Evolutionary conservation across 1,139 yeast genomes (phyloP), one percentile per base, ranked within the genome.

Genomic region (Yamadazyma siamensis): DNA sequence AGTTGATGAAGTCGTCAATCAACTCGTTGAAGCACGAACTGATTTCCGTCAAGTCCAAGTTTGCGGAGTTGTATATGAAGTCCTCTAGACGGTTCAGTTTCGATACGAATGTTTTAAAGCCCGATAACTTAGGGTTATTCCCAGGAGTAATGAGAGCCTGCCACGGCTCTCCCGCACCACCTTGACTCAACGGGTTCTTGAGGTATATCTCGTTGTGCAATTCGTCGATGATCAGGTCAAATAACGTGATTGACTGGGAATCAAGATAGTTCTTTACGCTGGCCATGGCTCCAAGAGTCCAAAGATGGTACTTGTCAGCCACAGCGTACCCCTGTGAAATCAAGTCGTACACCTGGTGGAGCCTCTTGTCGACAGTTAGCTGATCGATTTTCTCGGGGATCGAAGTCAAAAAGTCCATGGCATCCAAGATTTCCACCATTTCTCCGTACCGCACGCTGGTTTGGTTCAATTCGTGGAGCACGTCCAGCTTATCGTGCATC

Each of bases 151-250:
- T 36, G n/a, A 41, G 38, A 21, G 22, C 21, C 18, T 53, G 54
- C 68, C 68, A 61, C n/a, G n/a, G n/a, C n/a, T n/a, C n/a, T 4
- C 58, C 42, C 22, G 42, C 35, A 3, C 35, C 35, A 11, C 41
- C 39, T n/a, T 32, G 34, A 3, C 35, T 23, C 8, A 40, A 28
- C 7, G 38, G 36, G 26, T 46, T 48, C 44, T 80, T 83, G 33
- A 85, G 64, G 50, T 85, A 89, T 13, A 88, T 64, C 36, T 86
- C 84, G 35, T 71, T 75, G 39, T 78, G 81, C 25, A 88, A 61
- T 50, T 88, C 96, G 41, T 85, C 95, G 13, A 86, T 64, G 16
- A 88, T 63, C 48, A 77, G 77, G 34, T 81, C 87, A 47, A 83
- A 82, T 27, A 89, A 56, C 31, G 71, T 70, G 48, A 66, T 79